Conservation (phyloP, 805 yeast genomes). For the Myxozyma neotropica region DNA sequence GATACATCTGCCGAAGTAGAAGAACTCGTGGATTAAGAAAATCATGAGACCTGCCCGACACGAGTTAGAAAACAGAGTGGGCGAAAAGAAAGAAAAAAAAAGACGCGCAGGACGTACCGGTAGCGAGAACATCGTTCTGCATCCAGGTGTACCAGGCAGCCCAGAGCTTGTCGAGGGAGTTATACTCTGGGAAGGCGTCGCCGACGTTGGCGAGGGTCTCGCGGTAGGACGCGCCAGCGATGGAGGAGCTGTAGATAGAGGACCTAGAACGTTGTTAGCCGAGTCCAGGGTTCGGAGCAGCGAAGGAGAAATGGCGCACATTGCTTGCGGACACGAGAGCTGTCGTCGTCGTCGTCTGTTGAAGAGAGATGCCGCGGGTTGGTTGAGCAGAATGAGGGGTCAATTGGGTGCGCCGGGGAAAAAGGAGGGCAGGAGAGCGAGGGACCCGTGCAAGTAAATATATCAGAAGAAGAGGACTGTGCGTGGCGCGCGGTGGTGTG, state of each 20-base stretch:
- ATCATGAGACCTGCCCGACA: slow-evolving; percentile 53
- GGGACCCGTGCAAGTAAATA: background rate
- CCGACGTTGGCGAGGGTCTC: slow-evolving; percentile 28
- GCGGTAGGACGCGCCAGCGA: slow-evolving; percentile 20
- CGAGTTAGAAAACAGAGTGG: background rate
- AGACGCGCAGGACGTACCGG: slow-evolving; percentile 53
- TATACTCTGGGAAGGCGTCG: slow-evolving; percentile 50
- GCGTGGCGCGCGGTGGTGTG: slow-evolving; percentile 3
- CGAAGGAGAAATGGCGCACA: no score
- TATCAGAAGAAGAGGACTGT: background rate
- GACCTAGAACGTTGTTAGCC: slow-evolving; percentile 11
- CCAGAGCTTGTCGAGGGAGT: slow-evolving; percentile 72
- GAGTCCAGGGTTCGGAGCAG: no score
- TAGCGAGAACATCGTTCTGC: slow-evolving; percentile 86
- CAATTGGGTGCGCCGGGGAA: no score
- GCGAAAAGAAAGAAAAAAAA: background rate
- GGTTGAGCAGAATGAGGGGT: no score
- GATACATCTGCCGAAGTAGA: slow-evolving; percentile 88
- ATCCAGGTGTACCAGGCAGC: slow-evolving; percentile 84
- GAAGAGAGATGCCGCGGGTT: no score
- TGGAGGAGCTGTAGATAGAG: slow-evolving; percentile 18
- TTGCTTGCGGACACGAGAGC: no score
- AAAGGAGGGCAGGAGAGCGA: background rate
- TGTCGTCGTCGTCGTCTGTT: no score
- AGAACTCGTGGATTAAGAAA: slow-evolving; percentile 78